phyloP scores from a whole-genome alignment of 2,329 filamentous ascomycete genomes.

The Aspergillus sp. region DNA sequence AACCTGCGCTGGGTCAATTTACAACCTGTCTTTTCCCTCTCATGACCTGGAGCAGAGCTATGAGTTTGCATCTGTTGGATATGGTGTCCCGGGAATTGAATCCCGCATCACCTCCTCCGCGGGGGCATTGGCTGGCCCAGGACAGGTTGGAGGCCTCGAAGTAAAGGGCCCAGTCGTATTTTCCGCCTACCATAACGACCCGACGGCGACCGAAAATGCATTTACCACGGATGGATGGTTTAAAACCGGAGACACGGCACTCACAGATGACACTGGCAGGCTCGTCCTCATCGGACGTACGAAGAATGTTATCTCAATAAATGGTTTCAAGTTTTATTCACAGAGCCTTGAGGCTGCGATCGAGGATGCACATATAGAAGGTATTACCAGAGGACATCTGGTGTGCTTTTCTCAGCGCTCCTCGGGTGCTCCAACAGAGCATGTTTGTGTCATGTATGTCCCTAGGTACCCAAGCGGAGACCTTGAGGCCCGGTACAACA shows the following conservation, averaged over 20 bases:
- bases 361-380: too few relatives aligned
- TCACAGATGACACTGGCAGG: background rate
- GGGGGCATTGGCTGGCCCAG: too few relatives aligned
- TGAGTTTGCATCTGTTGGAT: background rate
- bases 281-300: background rate
- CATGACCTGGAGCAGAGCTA: background rate
- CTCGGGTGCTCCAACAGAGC: background rate
- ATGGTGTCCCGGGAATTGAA: background rate
- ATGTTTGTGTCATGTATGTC: too few relatives aligned
- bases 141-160: background rate
- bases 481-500: too few relatives aligned
- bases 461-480: too few relatives aligned
- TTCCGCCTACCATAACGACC: background rate
- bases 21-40: background rate
- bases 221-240: background rate
- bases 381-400: too few relatives aligned
- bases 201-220: background rate
- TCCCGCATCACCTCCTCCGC: background rate
- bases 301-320: constrained; percentile 46
- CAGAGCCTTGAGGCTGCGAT: background rate
- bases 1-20: background rate
- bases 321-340: constrained; percentile 45
- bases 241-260: background rate
- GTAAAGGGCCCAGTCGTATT: background rate
- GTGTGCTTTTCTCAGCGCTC: too few relatives aligned